phyloP scores from a whole-genome alignment of 2,329 filamentous ascomycete genomes.

The Paracamarosporium sp. region DNA sequence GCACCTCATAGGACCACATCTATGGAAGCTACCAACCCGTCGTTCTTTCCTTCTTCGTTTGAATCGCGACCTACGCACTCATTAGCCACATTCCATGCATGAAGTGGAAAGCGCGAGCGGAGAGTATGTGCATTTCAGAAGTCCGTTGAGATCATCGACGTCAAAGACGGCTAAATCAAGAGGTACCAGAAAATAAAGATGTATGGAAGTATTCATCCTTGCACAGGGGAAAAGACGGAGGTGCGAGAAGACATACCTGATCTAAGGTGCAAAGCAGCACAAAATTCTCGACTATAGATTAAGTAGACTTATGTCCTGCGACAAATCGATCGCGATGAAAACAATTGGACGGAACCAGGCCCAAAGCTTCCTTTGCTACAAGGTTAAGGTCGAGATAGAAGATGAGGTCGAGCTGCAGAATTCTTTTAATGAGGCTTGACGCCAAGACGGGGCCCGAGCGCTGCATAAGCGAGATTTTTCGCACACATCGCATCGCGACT shows the following conservation, averaged over 20 bases:
- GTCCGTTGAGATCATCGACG: constrained; percentile 47
- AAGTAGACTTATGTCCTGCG: no score
- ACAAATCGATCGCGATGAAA: no score
- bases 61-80: not conserved
- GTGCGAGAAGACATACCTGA: constrained; percentile 47
- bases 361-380: no score
- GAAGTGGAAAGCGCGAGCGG: not conserved
- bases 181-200: constrained; percentile 62
- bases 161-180: constrained; percentile 20
- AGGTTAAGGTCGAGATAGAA: no score
- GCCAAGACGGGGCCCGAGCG: constrained; percentile 22
- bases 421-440: constrained; percentile 9
- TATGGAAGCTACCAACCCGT: not conserved
- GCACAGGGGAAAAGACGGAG: constrained; percentile 18
- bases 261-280: no score
- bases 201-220: constrained; percentile 74
- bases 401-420: constrained; percentile 2
- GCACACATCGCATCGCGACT: constrained; percentile 3
- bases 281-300: no score
- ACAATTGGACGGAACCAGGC: no score
- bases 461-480: constrained; percentile 29
- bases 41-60: not conserved
- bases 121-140: constrained; percentile 33
- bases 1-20: not conserved
- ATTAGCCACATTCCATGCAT: not conserved